Conservation (phyloP, 2,329 filamentous ascomycete species). For the Arachnopeziza araneosa region DNA sequence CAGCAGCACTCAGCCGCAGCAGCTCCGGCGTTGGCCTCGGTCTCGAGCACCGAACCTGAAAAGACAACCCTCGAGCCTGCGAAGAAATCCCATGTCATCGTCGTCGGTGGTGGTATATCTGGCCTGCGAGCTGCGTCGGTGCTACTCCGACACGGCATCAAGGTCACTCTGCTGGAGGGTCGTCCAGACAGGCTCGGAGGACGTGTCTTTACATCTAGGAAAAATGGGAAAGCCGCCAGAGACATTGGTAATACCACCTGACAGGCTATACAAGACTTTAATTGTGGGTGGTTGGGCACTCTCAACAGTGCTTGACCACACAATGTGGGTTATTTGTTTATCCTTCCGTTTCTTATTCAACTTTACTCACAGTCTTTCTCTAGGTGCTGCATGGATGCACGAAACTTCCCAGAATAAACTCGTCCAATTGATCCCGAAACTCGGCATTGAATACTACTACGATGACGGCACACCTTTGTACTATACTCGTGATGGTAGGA, state of each 20-base stretch:
- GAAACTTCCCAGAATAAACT: constrained; percentile 40
- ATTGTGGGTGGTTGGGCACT: constrained; percentile 27
- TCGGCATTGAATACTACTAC: constrained; percentile 40
- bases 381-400: constrained; percentile 41
- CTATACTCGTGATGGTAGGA: constrained; percentile 37
- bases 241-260: constrained; percentile 36
- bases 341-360: constrained; percentile 11
- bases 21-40: constrained; percentile 7
- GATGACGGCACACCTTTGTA: constrained; percentile 39
- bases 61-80: constrained; percentile 7
- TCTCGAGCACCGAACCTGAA: constrained; percentile 7
- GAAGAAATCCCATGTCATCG: constrained; percentile 34
- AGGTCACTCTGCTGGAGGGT: constrained; percentile 51
- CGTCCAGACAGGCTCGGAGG: constrained; percentile 48
- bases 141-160: constrained; percentile 45
- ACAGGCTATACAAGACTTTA: constrained; percentile 27
- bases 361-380: constrained; percentile 19
- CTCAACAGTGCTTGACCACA: constrained; percentile 21
- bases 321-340: constrained; percentile 27
- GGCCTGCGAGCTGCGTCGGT: constrained; percentile 51
- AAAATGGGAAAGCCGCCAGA: constrained; percentile 31
- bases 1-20: constrained; percentile 7
- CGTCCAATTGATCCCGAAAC: constrained; percentile 37
- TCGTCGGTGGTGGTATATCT: constrained; percentile 53
- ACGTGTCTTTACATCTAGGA: constrained; percentile 36